These are phyloP conservation scores for Globisporangium spinosum DNA, from an alignment of 352 stramenopile genomes.

Conservation along the genomic window DNA sequence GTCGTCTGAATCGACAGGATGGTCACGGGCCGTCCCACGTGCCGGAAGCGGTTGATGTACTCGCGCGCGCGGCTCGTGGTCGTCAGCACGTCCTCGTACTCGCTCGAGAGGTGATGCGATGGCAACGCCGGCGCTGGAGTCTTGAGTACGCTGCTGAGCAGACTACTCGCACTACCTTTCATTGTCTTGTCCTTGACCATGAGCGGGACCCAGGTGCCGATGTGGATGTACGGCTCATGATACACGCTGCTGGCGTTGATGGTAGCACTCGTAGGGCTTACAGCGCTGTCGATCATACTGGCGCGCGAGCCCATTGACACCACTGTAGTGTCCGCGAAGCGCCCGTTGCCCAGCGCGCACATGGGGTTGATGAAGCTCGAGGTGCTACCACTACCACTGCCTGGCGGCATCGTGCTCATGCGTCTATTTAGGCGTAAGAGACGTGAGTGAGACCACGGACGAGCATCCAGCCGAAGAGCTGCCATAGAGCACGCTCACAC, in stretches of 20 bases:
- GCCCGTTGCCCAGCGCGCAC: conserved; percentile 35
- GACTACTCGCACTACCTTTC: conserved; percentile 8
- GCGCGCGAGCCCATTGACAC: background rate
- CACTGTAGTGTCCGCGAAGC: background rate
- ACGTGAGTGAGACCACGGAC: conserved; percentile 2
- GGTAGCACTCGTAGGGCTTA: background rate
- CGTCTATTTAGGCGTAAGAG: conserved; percentile 18
- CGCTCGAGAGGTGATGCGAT: conserved; percentile 3
- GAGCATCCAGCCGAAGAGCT: conserved; percentile 2
- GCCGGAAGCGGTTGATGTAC: conserved; percentile 63
- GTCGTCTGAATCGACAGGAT: conserved; percentile 71
- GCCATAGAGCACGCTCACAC: background rate
- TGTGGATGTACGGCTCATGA: conserved; percentile 73
- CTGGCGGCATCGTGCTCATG: conserved; percentile 17
- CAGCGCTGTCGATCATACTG: background rate
- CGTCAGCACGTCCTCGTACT: conserved; percentile 68
- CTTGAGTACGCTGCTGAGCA: conserved; percentile 33
- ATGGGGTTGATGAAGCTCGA: conserved; percentile 14
- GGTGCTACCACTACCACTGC: background rate
- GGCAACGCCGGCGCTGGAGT: background rate
- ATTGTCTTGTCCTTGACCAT: conserved; percentile 44
- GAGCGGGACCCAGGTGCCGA: conserved; percentile 70
- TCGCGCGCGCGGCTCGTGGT: conserved; percentile 61
- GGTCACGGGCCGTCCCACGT: conserved; percentile 49
- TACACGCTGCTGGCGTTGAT: conserved; percentile 17